These are phyloP conservation scores for Boletus rex-veris DNA, from an alignment of 768 basidiomycete genomes.

Conservation along the genomic window DNA sequence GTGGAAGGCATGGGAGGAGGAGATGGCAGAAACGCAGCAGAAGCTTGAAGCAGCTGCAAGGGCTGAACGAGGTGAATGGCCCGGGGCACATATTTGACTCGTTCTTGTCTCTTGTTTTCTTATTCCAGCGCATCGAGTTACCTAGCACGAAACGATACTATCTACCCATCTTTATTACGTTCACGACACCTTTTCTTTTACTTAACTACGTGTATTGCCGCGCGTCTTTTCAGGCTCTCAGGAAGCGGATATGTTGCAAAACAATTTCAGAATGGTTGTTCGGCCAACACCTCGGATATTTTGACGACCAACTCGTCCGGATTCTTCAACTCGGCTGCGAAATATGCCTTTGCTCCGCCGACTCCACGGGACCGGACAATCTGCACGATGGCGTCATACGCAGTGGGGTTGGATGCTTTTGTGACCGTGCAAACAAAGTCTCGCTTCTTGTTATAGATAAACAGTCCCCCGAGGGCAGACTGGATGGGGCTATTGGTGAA, in stretches of 20 bases:
- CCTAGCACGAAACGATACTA: neutral
- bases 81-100: neutral
- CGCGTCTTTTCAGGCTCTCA: neutral
- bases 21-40: slow-evolving; percentile 36
- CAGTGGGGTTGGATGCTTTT: slow-evolving; percentile 30
- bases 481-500: neutral
- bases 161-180: neutral
- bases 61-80: neutral
- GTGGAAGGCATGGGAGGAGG: slow-evolving; percentile 44
- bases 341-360: slow-evolving; percentile 48
- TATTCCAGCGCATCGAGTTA: neutral
- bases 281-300: slow-evolving; percentile 49
- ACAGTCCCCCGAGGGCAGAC: slow-evolving; percentile 25
- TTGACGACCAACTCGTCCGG: slow-evolving; percentile 49
- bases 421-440: slow-evolving; percentile 47
- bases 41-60: slow-evolving; percentile 28
- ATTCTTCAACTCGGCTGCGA: slow-evolving; percentile 48
- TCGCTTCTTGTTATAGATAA: slow-evolving; percentile 53
- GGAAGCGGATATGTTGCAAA: neutral
- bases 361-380: slow-evolving; percentile 42
- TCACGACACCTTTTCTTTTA: neutral
- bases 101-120: neutral
- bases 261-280: slow-evolving; percentile 46
- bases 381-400: slow-evolving; percentile 41
- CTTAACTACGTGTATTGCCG: neutral